Evolutionary conservation across 768 basidiomycete species (phyloP), one percentile per base, ranked within the genome.

Genomic region (Agaricus subrufescens): DNA sequence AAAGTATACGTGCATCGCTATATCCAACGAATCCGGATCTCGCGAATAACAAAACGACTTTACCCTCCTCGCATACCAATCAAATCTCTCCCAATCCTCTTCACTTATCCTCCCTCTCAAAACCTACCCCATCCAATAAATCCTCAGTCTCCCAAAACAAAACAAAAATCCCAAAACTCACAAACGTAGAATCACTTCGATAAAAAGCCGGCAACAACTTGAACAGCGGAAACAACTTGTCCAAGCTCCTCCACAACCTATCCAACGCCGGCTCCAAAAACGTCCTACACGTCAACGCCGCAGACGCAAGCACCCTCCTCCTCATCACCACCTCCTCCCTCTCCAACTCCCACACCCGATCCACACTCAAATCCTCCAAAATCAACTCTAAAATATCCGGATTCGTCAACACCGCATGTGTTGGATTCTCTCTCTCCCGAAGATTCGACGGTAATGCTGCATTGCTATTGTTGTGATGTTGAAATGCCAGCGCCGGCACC

Each of bases 1-100:
- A 53, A 70, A 70, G 60, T 71, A 71, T 29, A 70, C 69, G 44
- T 71, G 69, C 68, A 69, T 69, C 15, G 69, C 70, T 25, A 71
- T 68, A 50, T 69, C 68, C 26, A 68, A 60, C 12, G 60, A 54
- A 19, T 64, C 65, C 7, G 68, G 67, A 42, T 70, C 68, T 39
- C 68, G 58, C 4, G 62, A 65, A 49, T 69, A 69, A 29, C 59
- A 65, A 50, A 70, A 69, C 52, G 54, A 63, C 51, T 67, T 66
- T 8, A 71, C 62, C 44, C 67, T 55, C 23, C 62, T 55, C 29
- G 67, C 70, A 48, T 70, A 70, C 59, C 61, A 67, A 47, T 71
- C 68, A 53, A 71, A 71, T 11, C 69, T 62, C 8, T 50, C 65
- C 70, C 70, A 71, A 29, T 71, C 64, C 37, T 59, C 58, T 15